A percentile compares a stretch with the other conserved stretches of the same genome.
phyloP scores from a whole-genome alignment of 495 filamentous ascomycete species.

The Tuber borchii region DNA sequence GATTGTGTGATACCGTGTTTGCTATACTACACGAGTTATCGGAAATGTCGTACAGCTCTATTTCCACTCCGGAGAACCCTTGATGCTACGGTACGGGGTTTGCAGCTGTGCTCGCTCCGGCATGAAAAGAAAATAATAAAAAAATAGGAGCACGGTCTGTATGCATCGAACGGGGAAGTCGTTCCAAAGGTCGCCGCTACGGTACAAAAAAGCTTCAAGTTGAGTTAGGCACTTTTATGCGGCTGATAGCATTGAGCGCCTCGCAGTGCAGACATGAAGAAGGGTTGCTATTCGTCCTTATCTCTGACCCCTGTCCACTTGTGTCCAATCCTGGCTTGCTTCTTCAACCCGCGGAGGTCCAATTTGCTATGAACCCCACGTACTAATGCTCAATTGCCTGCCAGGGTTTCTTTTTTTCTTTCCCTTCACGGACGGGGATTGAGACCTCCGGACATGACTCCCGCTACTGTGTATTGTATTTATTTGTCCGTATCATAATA shows the following conservation, averaged over 20 bases:
- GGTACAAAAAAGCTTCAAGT: constrained; percentile 18
- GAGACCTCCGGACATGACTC: background rate
- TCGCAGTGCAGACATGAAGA: constrained; percentile 22
- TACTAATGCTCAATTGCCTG: constrained; percentile 1
- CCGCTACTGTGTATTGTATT: background rate
- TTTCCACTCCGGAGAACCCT: constrained; percentile 18
- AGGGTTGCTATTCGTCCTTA: constrained; percentile 33
- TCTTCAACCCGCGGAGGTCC: constrained; percentile 33
- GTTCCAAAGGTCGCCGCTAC: constrained; percentile 21
- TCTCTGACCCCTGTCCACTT: constrained; percentile 20
- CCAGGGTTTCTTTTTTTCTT: background rate
- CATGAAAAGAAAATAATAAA: constrained; percentile 18
- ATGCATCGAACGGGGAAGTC: constrained; percentile 10
- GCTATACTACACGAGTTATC: background rate
- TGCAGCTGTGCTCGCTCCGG: constrained; percentile 24
- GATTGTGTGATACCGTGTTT: background rate
- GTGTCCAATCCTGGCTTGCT: constrained; percentile 25
- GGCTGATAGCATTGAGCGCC: constrained; percentile 35
- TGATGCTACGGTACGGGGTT: constrained; percentile 9
- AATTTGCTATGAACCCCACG: constrained; percentile 29
- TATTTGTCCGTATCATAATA: background rate
- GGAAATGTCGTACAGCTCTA: constrained; percentile 32
- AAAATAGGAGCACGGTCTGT: constrained; percentile 1
- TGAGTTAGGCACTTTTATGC: constrained; percentile 38
- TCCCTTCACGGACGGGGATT: background rate